Evolutionary conservation across 1,139 yeast genomes (phyloP).

Genomic region (Pichiaceae sp.): DNA sequence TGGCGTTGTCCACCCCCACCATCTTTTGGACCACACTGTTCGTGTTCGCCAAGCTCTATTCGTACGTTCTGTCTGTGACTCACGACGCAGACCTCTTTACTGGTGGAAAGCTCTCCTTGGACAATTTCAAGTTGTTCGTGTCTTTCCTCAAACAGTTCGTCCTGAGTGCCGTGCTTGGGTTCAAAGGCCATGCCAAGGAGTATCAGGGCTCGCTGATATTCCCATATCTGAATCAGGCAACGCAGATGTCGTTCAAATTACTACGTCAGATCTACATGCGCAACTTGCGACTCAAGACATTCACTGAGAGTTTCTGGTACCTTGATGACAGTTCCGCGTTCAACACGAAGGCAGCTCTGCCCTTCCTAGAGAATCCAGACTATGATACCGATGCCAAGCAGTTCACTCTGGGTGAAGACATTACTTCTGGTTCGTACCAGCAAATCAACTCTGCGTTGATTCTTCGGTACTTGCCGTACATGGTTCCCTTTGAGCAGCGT

Average conservation of each 20-base stretch:
- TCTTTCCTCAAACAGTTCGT: conserved; percentile 47
- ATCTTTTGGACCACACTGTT: conserved; percentile 21
- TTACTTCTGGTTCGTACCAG: conserved; percentile 12
- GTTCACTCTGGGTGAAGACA: neutral
- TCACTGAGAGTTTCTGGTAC: conserved; percentile 51
- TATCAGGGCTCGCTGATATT: conserved; percentile 7
- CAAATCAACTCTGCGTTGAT: conserved; percentile 32
- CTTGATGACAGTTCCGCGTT: conserved; percentile 8
- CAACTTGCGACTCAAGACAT: conserved; percentile 56
- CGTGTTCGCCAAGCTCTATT: conserved; percentile 41
- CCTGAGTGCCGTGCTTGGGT: conserved; percentile 44
- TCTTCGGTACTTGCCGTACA: conserved; percentile 64
- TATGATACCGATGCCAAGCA: conserved; percentile 12
- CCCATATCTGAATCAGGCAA: conserved; percentile 9
- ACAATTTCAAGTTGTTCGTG: conserved; percentile 39
- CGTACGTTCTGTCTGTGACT: conserved; percentile 54
- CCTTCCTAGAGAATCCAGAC: conserved; percentile 13
- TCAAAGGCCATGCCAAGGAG: conserved; percentile 10
- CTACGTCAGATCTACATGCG: conserved; percentile 63
- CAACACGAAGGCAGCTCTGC: conserved; percentile 10
- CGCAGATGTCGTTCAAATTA: conserved; percentile 37
- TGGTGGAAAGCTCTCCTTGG: conserved; percentile 35
- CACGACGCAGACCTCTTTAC: conserved; percentile 59
- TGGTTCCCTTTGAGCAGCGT: conserved; percentile 66
- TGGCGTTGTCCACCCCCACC: conserved; percentile 7